phyloP scores from a whole-genome alignment of 2,329 filamentous ascomycete species.

The Myotisia sp. region DNA sequence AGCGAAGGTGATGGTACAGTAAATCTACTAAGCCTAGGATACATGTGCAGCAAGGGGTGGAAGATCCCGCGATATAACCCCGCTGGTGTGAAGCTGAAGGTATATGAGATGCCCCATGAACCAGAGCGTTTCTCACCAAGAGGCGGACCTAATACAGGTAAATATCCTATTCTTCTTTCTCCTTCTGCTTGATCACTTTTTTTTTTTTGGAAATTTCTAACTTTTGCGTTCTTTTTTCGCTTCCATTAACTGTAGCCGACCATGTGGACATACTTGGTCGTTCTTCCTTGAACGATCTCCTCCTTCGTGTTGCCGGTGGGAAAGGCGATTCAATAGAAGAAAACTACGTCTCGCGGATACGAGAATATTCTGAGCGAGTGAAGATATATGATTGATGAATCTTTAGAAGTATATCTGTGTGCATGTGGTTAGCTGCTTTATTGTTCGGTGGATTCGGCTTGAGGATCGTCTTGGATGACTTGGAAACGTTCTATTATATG shows the following conservation, averaged over 20 bases:
- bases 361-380: conserved; percentile 67
- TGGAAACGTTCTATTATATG: too few species aligned
- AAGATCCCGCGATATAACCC: conserved; percentile 88
- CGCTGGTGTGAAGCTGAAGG: conserved; percentile 62
- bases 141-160: conserved; percentile 50
- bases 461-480: too few species aligned
- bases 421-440: too few species aligned
- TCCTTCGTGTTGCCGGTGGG: conserved; percentile 74
- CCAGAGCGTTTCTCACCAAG: conserved; percentile 82
- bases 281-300: conserved; percentile 76
- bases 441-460: too few species aligned
- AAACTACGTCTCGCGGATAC: conserved; percentile 65
- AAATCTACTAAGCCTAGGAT: conserved; percentile 77
- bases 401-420: too few species aligned
- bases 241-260: conserved; percentile 47
- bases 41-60: conserved; percentile 97
- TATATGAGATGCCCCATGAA: conserved; percentile 93
- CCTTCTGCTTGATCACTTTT: neutral
- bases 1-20: conserved; percentile 95
- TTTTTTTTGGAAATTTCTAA: neutral
- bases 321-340: conserved; percentile 66
- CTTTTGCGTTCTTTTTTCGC: neutral
- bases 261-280: conserved; percentile 93
- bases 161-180: conserved; percentile 11
- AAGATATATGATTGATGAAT: conserved; percentile 72